Percentiles rank a stretch among this genome's conserved stretches.
These are phyloP conservation scores for Ustilago shanxiensis DNA, from an alignment of 1,284 basidiomycete genomes.

Conservation along the genomic window DNA sequence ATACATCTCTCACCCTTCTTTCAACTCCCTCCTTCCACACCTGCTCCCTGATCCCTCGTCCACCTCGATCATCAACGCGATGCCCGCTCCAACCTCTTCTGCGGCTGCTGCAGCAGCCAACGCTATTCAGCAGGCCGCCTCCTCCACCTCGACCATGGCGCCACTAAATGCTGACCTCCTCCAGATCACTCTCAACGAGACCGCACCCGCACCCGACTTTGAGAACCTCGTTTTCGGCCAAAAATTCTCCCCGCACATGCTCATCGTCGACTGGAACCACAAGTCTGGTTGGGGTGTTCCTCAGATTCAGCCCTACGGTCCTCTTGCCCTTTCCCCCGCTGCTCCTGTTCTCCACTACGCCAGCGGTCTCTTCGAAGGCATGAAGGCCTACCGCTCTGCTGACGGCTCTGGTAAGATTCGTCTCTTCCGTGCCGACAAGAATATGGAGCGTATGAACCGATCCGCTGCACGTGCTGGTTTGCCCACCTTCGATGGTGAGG, in stretches of 20 bases:
- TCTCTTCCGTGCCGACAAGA: conserved; percentile 56
- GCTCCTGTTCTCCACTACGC: conserved; percentile 55
- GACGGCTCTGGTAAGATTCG: conserved; percentile 53
- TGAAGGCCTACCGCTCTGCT: conserved; percentile 58
- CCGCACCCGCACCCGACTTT: conserved; percentile 43
- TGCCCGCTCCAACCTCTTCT: conserved; percentile 35
- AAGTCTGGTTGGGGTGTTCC: conserved; percentile 83
- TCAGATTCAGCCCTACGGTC: conserved; percentile 79
- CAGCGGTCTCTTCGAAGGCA: conserved; percentile 53
- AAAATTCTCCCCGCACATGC: conserved; percentile 87
- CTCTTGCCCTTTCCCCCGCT: conserved; percentile 50
- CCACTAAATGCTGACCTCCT: conserved; percentile 52
- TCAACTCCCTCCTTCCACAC: neutral
- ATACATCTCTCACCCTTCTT: neutral
- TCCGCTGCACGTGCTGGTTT: conserved; percentile 52
- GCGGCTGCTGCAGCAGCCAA: conserved; percentile 11
- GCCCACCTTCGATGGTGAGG: conserved; percentile 52
- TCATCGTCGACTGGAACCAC: conserved; percentile 83
- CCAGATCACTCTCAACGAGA: conserved; percentile 45
- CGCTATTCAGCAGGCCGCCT: conserved; percentile 22
- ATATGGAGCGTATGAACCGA: conserved; percentile 60
- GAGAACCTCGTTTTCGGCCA: conserved; percentile 73
- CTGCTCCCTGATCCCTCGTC: neutral
- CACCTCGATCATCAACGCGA: neutral
- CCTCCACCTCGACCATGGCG: conserved; percentile 36